Conservation (phyloP, 2,329 filamentous ascomycete species). For the Botrytis galanthina region DNA sequence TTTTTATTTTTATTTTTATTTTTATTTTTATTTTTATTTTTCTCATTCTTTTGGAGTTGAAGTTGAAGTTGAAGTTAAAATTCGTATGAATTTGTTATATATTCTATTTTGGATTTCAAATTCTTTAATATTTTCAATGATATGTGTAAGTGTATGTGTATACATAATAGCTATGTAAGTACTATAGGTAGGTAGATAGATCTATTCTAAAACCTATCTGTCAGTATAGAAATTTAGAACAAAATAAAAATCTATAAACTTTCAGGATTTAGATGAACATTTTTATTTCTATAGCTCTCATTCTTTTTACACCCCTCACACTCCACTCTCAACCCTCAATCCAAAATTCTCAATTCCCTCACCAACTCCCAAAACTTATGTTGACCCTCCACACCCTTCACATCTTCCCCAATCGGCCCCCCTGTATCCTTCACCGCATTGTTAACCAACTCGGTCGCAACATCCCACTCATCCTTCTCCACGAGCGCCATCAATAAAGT, state of each 20-base stretch:
- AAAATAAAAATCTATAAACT: too few relatives aligned
- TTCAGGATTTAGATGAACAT: neutral
- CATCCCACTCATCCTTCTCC: conserved; percentile 35
- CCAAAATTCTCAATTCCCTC: conserved; percentile 29
- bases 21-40: too few relatives aligned
- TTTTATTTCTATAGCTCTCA: neutral
- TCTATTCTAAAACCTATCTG: too few relatives aligned
- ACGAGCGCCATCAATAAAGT: conserved; percentile 35
- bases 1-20: too few relatives aligned
- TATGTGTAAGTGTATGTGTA: fast-evolving
- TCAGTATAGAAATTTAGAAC: too few relatives aligned
- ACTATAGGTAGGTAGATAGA: too few relatives aligned
- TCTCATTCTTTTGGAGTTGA: too few relatives aligned
- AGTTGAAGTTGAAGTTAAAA: too few relatives aligned
- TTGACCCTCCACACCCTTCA: conserved; percentile 32
- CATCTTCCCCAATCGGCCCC: conserved; percentile 25
- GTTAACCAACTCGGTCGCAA: conserved; percentile 36
- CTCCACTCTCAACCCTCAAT: neutral
- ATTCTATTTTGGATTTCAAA: too few relatives aligned
- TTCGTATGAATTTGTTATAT: too few relatives aligned
- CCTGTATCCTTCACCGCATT: conserved; percentile 33
- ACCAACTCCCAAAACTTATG: conserved; percentile 37
- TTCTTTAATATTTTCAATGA: too few relatives aligned
- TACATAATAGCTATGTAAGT: too few relatives aligned
- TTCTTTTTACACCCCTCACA: neutral